Percentiles rank a stretch among this genome's conserved stretches.
Conservation (phyloP, 768 basidiomycete species). For the Tricholoma sp. region DNA sequence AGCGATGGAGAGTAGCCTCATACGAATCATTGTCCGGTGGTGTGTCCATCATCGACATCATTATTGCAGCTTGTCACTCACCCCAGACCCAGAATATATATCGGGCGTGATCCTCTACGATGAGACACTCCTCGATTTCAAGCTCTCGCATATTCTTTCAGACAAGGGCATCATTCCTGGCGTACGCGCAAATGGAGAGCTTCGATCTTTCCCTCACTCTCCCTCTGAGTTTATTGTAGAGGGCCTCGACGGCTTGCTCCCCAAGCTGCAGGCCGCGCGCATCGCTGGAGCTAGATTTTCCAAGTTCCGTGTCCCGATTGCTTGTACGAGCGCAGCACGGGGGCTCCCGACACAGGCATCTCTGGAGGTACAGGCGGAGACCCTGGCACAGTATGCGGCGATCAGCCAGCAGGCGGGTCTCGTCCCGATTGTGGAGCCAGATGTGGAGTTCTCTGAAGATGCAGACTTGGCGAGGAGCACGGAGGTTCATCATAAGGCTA, state of each 20-base stretch:
- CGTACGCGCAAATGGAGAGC: conserved; percentile 46
- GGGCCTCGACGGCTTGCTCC: conserved; percentile 43
- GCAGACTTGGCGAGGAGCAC: conserved; percentile 39
- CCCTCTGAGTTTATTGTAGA: conserved; percentile 42
- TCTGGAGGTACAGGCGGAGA: conserved; percentile 43
- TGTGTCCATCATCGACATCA: conserved; percentile 13
- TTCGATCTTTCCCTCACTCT: conserved; percentile 39
- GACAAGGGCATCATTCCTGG: conserved; percentile 44
- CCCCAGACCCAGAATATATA: conserved; percentile 32
- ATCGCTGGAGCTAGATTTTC: conserved; percentile 44
- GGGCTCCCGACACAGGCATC: conserved; percentile 36
- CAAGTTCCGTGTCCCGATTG: conserved; percentile 47
- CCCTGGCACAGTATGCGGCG: conserved; percentile 41
- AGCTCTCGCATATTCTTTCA: conserved; percentile 38
- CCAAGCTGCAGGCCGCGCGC: conserved; percentile 36
- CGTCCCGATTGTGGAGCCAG: conserved; percentile 50
- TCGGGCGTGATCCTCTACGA: conserved; percentile 48
- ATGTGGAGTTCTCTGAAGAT: conserved; percentile 46
- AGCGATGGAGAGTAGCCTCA: conserved; percentile 38
- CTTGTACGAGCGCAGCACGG: conserved; percentile 31
- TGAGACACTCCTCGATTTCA: conserved; percentile 45
- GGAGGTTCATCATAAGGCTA: conserved; percentile 41
- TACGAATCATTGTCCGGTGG: conserved; percentile 38
- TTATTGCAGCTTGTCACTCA: background rate
- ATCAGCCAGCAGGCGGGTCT: conserved; percentile 47